A percentile compares a stretch with the other conserved stretches of the same genome.
phyloP scores from a whole-genome alignment of 1,284 basidiomycete genomes.

The Volvariella volvacea region DNA sequence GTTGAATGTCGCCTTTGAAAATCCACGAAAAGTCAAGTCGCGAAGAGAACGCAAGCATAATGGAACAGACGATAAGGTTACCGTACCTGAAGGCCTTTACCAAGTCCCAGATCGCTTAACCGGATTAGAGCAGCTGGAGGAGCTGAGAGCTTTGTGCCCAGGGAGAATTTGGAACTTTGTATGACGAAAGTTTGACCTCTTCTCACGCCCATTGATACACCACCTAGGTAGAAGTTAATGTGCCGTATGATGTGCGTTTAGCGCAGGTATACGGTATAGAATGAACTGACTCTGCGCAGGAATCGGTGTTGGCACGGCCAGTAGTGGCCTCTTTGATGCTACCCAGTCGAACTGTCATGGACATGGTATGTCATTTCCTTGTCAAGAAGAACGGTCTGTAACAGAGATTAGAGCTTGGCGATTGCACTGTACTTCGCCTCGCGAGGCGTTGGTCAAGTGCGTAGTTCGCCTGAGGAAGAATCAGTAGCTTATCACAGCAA shows the following conservation, averaged over 20 bases:
- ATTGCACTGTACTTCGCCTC: conserved; percentile 93
- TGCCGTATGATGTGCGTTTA: conserved; percentile 66
- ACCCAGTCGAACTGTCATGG: conserved; percentile 85
- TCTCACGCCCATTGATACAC: too few relatives aligned
- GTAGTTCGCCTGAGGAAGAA: conserved; percentile 25
- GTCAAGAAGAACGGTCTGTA: background rate
- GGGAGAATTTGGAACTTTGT: conserved; percentile 87
- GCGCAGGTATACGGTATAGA: conserved; percentile 5
- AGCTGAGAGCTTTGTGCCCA: conserved; percentile 69
- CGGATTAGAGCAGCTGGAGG: conserved; percentile 71
- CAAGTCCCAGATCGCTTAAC: conserved; percentile 85
- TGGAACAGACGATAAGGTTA: background rate
- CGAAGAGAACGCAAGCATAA: conserved; percentile 15
- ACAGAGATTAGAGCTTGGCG: conserved; percentile 66
- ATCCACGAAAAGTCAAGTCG: conserved; percentile 65
- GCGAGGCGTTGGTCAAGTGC: conserved; percentile 60
- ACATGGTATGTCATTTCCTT: conserved; percentile 52
- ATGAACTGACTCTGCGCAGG: conserved; percentile 32
- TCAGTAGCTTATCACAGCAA: conserved; percentile 56
- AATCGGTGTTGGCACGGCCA: conserved; percentile 52
- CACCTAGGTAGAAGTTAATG: conserved; percentile 72
- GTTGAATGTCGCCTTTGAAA: conserved; percentile 95
- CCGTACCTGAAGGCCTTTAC: conserved; percentile 29
- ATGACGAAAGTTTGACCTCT: conserved; percentile 14
- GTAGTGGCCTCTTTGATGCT: conserved; percentile 73